Evolutionary conservation across 2,329 filamentous ascomycete species (phyloP).

Genomic region (Neophaeococcomyces aloes): DNA sequence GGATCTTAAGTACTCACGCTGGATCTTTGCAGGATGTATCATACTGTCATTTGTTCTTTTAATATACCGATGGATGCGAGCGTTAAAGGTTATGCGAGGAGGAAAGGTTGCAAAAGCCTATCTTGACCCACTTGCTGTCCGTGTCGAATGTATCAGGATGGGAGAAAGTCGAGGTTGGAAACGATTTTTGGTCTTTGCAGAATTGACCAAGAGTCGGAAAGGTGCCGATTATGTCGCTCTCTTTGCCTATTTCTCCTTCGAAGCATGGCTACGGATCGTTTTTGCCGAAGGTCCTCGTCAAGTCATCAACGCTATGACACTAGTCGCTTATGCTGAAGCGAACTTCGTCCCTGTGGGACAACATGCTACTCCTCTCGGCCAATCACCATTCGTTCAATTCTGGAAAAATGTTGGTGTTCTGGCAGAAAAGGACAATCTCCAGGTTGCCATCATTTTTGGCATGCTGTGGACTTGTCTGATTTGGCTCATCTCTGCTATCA

Average conservation of each 20-base stretch:
- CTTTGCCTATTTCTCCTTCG: slow-evolving; percentile 78
- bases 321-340: slow-evolving; percentile 71
- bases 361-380: slow-evolving; percentile 45
- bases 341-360: slow-evolving; percentile 56
- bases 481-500: slow-evolving; percentile 72
- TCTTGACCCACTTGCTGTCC: slow-evolving; percentile 74
- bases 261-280: slow-evolving; percentile 77
- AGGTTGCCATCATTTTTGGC: slow-evolving; percentile 72
- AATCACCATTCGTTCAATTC: slow-evolving; percentile 60
- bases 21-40: slow-evolving; percentile 91
- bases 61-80: slow-evolving; percentile 66
- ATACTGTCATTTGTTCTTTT: slow-evolving; percentile 80
- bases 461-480: slow-evolving; percentile 89
- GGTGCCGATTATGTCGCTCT: slow-evolving; percentile 81
- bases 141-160: slow-evolving; percentile 70
- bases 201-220: slow-evolving; percentile 83
- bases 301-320: slow-evolving; percentile 77
- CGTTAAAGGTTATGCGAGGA: slow-evolving; percentile 67
- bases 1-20: slow-evolving; percentile 68
- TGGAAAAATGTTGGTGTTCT: slow-evolving; percentile 70
- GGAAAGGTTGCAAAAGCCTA: slow-evolving; percentile 87
- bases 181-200: slow-evolving; percentile 84
- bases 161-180: slow-evolving; percentile 68
- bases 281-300: slow-evolving; percentile 88
- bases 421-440: slow-evolving; percentile 61